phyloP scores from a whole-genome alignment of 164 flowering plant genomes.

The Santalum album region DNA sequence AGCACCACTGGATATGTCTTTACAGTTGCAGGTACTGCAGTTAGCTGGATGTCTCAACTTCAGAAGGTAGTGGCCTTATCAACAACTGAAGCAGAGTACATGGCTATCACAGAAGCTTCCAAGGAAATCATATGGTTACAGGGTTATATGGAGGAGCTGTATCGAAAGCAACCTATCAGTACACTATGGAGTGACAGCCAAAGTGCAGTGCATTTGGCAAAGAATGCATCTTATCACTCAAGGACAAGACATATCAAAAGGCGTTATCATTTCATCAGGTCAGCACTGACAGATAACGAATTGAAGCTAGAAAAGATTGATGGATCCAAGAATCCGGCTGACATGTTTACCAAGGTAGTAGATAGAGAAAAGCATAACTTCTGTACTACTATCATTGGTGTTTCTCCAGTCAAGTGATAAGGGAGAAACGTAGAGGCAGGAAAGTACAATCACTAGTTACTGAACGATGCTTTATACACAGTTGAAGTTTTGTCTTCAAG shows the following conservation, averaged over 20 bases:
- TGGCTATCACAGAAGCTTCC: background rate
- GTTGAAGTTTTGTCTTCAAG: background rate
- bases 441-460: background rate
- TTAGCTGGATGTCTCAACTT: background rate
- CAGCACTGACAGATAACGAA: background rate
- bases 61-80: background rate
- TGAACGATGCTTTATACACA: background rate
- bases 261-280: background rate
- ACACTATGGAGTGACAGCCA: background rate
- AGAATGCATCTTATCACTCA: background rate
- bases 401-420: too few relatives aligned
- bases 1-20: background rate
- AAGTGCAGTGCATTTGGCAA: background rate
- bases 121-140: background rate
- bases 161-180: background rate
- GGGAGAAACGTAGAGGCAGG: background rate
- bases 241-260: background rate
- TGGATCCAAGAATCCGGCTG: background rate
- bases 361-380: background rate
- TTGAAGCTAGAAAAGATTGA: background rate
- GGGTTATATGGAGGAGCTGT: background rate
- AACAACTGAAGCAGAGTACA: too few relatives aligned
- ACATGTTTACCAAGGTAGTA: background rate
- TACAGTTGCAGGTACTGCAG: background rate
- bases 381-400: background rate